A percentile compares a stretch with the other conserved stretches of the same genome.
These are phyloP conservation scores for Thelonectria olida DNA, from an alignment of 2,329 filamentous ascomycete genomes.

Conservation along the genomic window DNA sequence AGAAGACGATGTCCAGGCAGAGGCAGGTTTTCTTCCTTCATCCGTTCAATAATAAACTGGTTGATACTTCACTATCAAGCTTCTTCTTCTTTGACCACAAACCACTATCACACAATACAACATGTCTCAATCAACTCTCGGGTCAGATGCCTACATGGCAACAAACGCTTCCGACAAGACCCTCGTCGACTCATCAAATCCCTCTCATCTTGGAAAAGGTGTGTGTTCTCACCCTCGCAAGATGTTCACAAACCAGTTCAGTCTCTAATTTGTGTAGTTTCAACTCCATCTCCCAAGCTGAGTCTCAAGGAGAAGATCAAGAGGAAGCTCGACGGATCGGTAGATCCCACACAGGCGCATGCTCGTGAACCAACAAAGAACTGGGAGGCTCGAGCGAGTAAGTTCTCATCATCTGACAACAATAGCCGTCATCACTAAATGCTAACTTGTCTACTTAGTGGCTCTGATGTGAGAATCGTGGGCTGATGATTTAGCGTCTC, in stretches of 20 bases:
- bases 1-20: not conserved
- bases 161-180: constrained; percentile 37
- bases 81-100: not conserved
- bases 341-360: constrained; percentile 33
- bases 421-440: not conserved
- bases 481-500: not conserved
- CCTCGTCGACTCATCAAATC: constrained; percentile 33
- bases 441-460: constrained; percentile 25
- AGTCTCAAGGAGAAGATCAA: constrained; percentile 36
- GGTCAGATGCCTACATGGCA: constrained; percentile 29
- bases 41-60: not conserved
- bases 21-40: not conserved
- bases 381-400: constrained; percentile 39
- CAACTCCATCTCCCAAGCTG: constrained; percentile 17
- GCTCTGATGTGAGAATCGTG: constrained; percentile 26
- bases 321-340: constrained; percentile 30
- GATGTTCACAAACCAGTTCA: too few relatives aligned
- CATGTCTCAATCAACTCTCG: constrained; percentile 32
- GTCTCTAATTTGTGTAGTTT: not conserved
- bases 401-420: constrained; percentile 3
- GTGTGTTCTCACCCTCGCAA: not conserved
- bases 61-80: not conserved
- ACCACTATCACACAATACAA: not conserved
- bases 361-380: constrained; percentile 34
- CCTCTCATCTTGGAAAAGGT: constrained; percentile 28